Evolutionary conservation across 257 asterid genomes (phyloP).

Genomic region (Jasminum sambac): DNA sequence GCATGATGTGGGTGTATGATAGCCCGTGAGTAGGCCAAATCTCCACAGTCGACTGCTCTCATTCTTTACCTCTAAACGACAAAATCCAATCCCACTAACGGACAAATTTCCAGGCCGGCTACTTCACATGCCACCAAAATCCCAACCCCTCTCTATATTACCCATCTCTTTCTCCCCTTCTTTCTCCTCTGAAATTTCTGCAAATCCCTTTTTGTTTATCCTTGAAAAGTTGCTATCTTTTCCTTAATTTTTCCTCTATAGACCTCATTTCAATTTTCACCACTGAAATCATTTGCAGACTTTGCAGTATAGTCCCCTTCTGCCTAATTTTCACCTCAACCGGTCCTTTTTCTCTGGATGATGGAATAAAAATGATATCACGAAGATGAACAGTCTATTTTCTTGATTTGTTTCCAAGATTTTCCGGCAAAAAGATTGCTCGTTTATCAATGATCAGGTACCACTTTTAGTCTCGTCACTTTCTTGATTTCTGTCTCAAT

Average conservation of each 20-base stretch:
- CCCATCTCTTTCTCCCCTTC: slow-evolving; percentile 19
- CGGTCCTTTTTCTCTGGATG: slow-evolving; percentile 48
- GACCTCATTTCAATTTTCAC: slow-evolving; percentile 15
- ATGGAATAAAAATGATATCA: slow-evolving; percentile 36
- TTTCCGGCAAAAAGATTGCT: slow-evolving; percentile 27
- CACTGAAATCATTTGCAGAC: slow-evolving; percentile 31
- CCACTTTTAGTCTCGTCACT: slow-evolving; percentile 77
- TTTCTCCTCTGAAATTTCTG: slow-evolving; percentile 1
- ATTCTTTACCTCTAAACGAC: slow-evolving; percentile 45
- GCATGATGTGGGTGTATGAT: slow-evolving; percentile 43
- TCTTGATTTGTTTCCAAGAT: slow-evolving; percentile 43
- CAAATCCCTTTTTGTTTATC: slow-evolving; percentile 29
- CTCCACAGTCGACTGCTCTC: slow-evolving; percentile 39
- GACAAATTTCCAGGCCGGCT: slow-evolving; percentile 79
- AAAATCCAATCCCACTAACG: slow-evolving; percentile 54
- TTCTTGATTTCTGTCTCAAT: slow-evolving; percentile 46
- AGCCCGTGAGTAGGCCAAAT: slow-evolving; percentile 70
- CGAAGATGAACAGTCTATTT: slow-evolving; percentile 68
- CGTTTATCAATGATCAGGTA: slow-evolving; percentile 72
- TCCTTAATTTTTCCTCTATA: slow-evolving; percentile 14
- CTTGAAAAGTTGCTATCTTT: slow-evolving; percentile 16
- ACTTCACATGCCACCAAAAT: slow-evolving; percentile 57
- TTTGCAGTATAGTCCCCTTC: slow-evolving; percentile 31
- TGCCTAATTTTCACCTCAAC: slow-evolving; percentile 39
- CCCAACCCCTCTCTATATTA: slow-evolving; percentile 22